phyloP scores from a whole-genome alignment of 176 grass and related monocot genomes.

The Thinopyrum elongatum region DNA sequence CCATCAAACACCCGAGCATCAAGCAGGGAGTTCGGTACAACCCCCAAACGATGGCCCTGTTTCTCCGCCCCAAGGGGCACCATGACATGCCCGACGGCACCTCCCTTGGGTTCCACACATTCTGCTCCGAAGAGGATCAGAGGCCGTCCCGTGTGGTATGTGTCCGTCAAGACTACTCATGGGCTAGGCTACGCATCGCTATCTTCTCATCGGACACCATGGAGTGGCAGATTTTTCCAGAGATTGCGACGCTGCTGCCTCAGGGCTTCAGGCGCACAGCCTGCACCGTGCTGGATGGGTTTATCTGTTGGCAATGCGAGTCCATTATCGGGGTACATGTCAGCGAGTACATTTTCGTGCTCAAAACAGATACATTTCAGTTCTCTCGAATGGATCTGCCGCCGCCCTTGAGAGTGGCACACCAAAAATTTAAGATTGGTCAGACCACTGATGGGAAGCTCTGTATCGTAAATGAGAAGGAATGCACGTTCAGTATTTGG shows the following conservation, averaged over 20 bases:
- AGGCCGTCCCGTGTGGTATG: constrained; percentile 7
- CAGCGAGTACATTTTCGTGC: neutral
- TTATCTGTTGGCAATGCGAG: neutral
- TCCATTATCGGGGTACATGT: neutral
- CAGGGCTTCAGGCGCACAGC: neutral
- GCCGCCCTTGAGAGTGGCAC: neutral
- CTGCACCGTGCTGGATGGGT: neutral
- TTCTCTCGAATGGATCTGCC: neutral
- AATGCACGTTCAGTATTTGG: neutral
- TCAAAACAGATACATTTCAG: neutral
- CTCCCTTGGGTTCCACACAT: neutral
- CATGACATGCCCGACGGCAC: neutral
- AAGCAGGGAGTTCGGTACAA: neutral
- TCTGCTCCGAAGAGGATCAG: neutral
- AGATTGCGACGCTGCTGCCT: neutral
- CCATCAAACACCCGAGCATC: neutral
- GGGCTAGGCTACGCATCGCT: neutral
- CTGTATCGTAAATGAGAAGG: neutral
- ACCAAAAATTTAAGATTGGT: neutral
- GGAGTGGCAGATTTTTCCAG: neutral
- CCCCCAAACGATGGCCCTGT: neutral
- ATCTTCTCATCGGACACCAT: constrained; percentile 13
- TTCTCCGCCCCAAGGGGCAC: neutral
- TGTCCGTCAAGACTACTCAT: neutral
- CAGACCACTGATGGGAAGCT: neutral